Evolutionary conservation across 495 filamentous ascomycete genomes (phyloP), one percentile per base, ranked within the genome.

Genomic region (Podospora anserina): DNA sequence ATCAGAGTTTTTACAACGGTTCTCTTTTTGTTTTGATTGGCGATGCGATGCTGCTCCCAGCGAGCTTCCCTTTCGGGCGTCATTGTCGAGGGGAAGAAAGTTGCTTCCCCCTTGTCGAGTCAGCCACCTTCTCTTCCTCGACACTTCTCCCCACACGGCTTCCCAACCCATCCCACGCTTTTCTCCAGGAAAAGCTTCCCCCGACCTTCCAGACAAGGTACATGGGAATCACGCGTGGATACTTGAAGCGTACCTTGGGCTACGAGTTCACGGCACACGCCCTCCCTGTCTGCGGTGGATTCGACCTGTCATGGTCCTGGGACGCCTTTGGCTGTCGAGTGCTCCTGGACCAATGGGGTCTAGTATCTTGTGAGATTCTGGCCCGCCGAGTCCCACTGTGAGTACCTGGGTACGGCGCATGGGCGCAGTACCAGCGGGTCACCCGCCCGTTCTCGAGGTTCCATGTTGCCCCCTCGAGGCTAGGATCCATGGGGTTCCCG

Each of bases 281-380:
- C 72, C 69, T 69, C 61, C 70, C 66, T 61, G 64, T 30, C 61
- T 16, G n/a, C 26, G 54, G 71, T 67, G 66, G 67, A 69, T 73
- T 70, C 69, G 63, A 60, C 67, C 71, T 68, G 73, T 74, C 76
- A 73, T 74, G 68, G 59, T 64, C 20, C 49, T 63, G 69, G 61
- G 68, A 55, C 66, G 44, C 64, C 26, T 53, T 71, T 30, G 61
- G 56, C 20, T 62, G 39, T 67, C 68, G 27, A 54, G 66, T 55
- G 66, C 26, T 59, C 15, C 49, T 44, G 66, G 54, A 32, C 76
- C 76, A 78, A 78, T 78, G 55, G 69, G 75, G 70, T 66, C 34
- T 15, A 65, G 62, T 57, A 68, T 63, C 70, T 57, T 70, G 71
- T 78, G 72, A 74, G 62, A 39, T 60, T 71, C 55, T 19, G n/a